phyloP scores from a whole-genome alignment of 805 yeast species.

The Suhomyces emberorum region DNA sequence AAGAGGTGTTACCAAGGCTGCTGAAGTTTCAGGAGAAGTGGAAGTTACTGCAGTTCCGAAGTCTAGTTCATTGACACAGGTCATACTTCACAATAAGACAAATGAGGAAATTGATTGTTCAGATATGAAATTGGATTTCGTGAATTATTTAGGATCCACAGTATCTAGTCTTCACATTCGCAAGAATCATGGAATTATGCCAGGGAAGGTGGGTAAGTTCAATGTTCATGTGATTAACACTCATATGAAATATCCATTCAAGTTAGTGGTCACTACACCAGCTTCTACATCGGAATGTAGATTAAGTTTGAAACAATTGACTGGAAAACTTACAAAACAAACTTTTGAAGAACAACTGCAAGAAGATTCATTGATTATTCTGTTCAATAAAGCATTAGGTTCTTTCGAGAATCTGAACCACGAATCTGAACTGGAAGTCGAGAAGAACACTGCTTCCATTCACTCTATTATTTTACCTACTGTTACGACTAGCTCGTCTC shows the following conservation, averaged over 20 bases:
- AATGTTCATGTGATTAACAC: constrained; percentile 29
- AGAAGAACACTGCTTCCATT: constrained; percentile 9
- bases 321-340: constrained; percentile 17
- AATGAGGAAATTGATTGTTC: constrained; percentile 25
- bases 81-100: constrained; percentile 29
- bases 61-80: constrained; percentile 28
- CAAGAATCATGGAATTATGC: constrained; percentile 29
- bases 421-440: constrained; percentile 3
- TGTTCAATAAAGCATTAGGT: background rate
- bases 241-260: constrained; percentile 34
- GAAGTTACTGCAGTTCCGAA: constrained; percentile 27
- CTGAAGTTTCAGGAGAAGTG: constrained; percentile 8
- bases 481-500: constrained; percentile 27
- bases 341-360: background rate
- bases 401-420: no score
- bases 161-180: constrained; percentile 28
- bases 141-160: constrained; percentile 25
- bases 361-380: background rate
- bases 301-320: constrained; percentile 21
- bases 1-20: background rate
- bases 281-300: constrained; percentile 17
- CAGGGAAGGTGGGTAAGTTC: constrained; percentile 30
- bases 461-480: constrained; percentile 31
- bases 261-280: constrained; percentile 23
- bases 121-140: constrained; percentile 26